Base-by-base conservation (phyloP, 768 basidiomycete genomes). In the Lentinula aciculospora region DNA sequence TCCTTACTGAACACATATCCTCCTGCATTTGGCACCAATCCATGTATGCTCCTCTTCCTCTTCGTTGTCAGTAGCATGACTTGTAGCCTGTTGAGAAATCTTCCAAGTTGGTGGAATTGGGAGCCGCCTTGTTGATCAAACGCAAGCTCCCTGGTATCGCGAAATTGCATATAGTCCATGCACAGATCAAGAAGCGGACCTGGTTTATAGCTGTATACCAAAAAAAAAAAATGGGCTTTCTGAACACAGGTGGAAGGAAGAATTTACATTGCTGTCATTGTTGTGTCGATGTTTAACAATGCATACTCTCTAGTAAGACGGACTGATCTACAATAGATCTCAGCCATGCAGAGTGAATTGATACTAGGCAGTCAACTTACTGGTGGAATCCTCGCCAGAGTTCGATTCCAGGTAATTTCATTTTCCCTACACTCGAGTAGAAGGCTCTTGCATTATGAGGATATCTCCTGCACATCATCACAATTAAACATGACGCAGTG, bases 301-400 rank as follows among this genome's bases (percentile, higher is more conserved):
- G 81, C 74, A 8, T 69, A 58, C 0, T 69, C 71, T 0, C 70
- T 57, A 1, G 74, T 68, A 0, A 79, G 80, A 1, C 81, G 74
- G 37, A 82, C 77, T 45, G 76, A 79, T 60, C 80, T 81, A 46
- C n/a, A 7, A 37, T 27, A 44, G 3, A 19, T 21, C 3, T 44
- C 42, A 44, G 8, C 42, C 10, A 9, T 44, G 6, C 34, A 56
- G 15, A 6, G 4, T 44, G 6, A 15, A 19, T n/a, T n/a, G 19
- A 29, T 36, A 44, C 13, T 61, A 9, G n/a, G 23, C 12, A 15
- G 10, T 2, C 32, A 25, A 2, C 76, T 28, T 56, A 82, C 82
- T 81, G 80, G 56, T 75, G 82, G 42, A 72, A 80, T 0, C 82
- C 82, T 7, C 74, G 68, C 68, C 78, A 75, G 0, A 83, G 58